Evolutionary conservation across 2,329 filamentous ascomycete genomes (phyloP).

Genomic region (Colletotrichum musae): DNA sequence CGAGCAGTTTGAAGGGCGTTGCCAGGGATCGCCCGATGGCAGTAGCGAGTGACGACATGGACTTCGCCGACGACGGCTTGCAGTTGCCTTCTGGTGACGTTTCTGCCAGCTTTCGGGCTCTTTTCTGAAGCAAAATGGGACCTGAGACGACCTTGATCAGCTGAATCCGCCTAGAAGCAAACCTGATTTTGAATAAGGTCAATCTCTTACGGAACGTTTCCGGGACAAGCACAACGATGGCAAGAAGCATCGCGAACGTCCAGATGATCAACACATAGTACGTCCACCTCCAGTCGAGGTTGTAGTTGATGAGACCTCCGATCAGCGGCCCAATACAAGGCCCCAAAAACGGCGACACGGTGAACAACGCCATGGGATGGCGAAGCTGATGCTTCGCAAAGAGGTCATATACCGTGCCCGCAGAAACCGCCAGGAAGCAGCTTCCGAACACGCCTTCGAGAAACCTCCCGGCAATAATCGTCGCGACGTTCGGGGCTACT

Average conservation of each 20-base stretch:
- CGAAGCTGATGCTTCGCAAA: slow-evolving; percentile 79
- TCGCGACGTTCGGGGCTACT: slow-evolving; percentile 82
- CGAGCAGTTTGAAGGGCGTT: slow-evolving; percentile 83
- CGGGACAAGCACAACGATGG: slow-evolving; percentile 81
- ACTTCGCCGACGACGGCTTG: too few relatives aligned
- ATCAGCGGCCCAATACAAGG: slow-evolving; percentile 71
- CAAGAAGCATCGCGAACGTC: slow-evolving; percentile 72
- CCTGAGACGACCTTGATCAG: slow-evolving; percentile 69
- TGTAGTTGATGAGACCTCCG: slow-evolving; percentile 88
- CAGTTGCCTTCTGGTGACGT: slow-evolving; percentile 58
- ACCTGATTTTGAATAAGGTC: slow-evolving; percentile 52
- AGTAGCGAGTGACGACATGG: too few relatives aligned
- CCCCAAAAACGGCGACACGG: slow-evolving; percentile 74
- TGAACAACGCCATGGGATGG: slow-evolving; percentile 86
- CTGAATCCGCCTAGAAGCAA: slow-evolving; percentile 50
- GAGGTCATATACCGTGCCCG: slow-evolving; percentile 87
- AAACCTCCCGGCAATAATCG: slow-evolving; percentile 83
- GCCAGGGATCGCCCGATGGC: slow-evolving; percentile 57
- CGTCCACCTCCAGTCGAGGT: slow-evolving; percentile 82
- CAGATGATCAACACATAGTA: slow-evolving; percentile 90
- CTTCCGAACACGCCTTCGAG: slow-evolving; percentile 80
- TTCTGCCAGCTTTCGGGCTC: slow-evolving; percentile 63
- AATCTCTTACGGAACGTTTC: slow-evolving; percentile 69
- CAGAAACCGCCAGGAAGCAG: slow-evolving; percentile 80
- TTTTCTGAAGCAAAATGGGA: slow-evolving; percentile 78